These are phyloP conservation scores for Ogataea polymorpha DNA, from an alignment of 805 yeast genomes.

Conservation along the genomic window DNA sequence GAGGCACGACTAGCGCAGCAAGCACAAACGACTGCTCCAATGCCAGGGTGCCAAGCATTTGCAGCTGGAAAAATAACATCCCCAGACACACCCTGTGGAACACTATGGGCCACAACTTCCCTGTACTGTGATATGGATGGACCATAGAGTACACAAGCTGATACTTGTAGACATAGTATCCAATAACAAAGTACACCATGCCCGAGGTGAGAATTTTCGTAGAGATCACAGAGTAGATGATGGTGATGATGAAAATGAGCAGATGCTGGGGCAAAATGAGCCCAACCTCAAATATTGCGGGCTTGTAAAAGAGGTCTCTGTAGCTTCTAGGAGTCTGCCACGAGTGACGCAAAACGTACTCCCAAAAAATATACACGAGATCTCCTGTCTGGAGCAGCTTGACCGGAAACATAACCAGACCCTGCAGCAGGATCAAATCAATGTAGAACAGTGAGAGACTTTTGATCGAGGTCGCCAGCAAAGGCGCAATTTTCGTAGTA, in stretches of 20 bases:
- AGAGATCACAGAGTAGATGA: conserved; percentile 59
- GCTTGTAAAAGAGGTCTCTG: conserved; percentile 50
- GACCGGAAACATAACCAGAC: conserved; percentile 61
- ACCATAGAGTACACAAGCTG: conserved; percentile 60
- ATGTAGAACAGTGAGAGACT: conserved; percentile 52
- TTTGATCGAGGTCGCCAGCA: conserved; percentile 51
- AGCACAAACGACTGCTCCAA: conserved; percentile 53
- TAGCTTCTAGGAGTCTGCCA: conserved; percentile 51
- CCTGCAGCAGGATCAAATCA: conserved; percentile 67
- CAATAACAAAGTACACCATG: conserved; percentile 51
- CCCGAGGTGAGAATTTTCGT: conserved; percentile 61
- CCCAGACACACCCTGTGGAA: conserved; percentile 56
- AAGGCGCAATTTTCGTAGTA: conserved; percentile 56
- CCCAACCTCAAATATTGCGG: conserved; percentile 60
- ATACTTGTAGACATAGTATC: conserved; percentile 59
- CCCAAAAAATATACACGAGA: conserved; percentile 43
- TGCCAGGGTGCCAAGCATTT: conserved; percentile 63
- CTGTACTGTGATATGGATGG: conserved; percentile 64
- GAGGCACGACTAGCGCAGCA: conserved; percentile 47
- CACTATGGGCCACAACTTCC: conserved; percentile 65
- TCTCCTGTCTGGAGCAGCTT: conserved; percentile 55
- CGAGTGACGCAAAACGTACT: conserved; percentile 33
- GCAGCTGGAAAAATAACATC: conserved; percentile 52
- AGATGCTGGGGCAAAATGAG: conserved; percentile 61
- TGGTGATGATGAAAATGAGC: conserved; percentile 53